phyloP scores from a whole-genome alignment of 2,329 filamentous ascomycete genomes.

The Cladophialophora bantiana region DNA sequence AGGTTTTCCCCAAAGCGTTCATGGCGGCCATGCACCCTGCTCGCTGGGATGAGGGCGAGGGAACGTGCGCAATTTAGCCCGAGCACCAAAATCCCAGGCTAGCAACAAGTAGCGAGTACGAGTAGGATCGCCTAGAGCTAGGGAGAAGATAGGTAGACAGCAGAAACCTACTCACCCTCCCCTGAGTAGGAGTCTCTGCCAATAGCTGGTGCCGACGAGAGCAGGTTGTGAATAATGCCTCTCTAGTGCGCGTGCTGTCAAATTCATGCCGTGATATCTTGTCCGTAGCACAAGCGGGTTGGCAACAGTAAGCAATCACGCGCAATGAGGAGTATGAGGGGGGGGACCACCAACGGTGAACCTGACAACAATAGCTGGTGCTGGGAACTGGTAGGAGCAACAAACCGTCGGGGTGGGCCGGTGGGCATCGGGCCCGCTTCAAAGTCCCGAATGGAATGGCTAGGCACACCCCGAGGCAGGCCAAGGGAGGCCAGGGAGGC shows the following conservation, averaged over 20 bases:
- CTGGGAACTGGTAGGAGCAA: not conserved
- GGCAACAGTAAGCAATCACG: not conserved
- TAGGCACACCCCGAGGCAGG: too few relatives aligned
- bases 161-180: conserved; percentile 9
- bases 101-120: conserved; percentile 22
- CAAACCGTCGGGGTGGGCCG: too few relatives aligned
- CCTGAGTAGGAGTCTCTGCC: conserved; percentile 1
- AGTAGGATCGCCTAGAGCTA: conserved; percentile 18
- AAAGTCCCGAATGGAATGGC: conserved; percentile 3
- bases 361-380: not conserved
- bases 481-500: too few relatives aligned
- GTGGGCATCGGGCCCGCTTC: conserved; percentile 1
- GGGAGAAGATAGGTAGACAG: conserved; percentile 10
- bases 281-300: conserved; percentile 8
- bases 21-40: conserved; percentile 30
- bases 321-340: too few relatives aligned
- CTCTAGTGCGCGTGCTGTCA: conserved; percentile 17
- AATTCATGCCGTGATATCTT: conserved; percentile 14
- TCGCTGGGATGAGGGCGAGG: conserved; percentile 16
- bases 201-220: too few relatives aligned
- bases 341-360: not conserved
- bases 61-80: conserved; percentile 25
- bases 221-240: not conserved
- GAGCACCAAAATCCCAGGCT: conserved; percentile 11
- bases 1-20: conserved; percentile 19